A percentile compares a stretch with the other conserved stretches of the same genome.
Evolutionary conservation across 257 asterid species (phyloP).

Genomic region (Solanum habrochaites): DNA sequence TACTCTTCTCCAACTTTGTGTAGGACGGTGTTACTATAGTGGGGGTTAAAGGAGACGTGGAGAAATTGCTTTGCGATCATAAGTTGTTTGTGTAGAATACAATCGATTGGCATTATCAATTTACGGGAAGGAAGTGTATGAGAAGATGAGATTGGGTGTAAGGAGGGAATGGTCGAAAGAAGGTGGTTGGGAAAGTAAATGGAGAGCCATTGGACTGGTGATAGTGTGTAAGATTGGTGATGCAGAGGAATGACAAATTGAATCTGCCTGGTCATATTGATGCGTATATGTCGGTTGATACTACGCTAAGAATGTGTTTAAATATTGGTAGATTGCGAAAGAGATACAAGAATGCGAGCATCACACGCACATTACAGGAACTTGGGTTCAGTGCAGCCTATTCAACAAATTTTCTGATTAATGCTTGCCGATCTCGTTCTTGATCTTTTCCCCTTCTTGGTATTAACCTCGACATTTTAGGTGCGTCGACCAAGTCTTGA

Average conservation of each 20-base stretch:
- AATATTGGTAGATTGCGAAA: too few relatives aligned
- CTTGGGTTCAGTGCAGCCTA: too few relatives aligned
- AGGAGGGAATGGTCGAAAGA: too few relatives aligned
- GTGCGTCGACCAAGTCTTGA: too few relatives aligned
- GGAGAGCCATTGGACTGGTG: not conserved
- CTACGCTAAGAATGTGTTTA: not conserved
- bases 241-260: slow-evolving; percentile 5
- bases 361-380: too few relatives aligned
- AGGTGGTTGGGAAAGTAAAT: too few relatives aligned
- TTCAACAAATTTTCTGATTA: too few relatives aligned
- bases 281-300: slow-evolving; percentile 7
- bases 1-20: slow-evolving; percentile 11
- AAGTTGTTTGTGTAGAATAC: not conserved
- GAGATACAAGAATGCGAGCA: not conserved
- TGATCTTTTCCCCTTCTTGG: too few relatives aligned
- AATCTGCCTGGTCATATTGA: slow-evolving; percentile 14
- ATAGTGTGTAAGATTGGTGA: slow-evolving; percentile 15
- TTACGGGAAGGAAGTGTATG: too few relatives aligned
- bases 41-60: slow-evolving; percentile 8
- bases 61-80: slow-evolving; percentile 7
- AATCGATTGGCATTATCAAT: not conserved
- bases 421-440: too few relatives aligned
- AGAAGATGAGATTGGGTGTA: too few relatives aligned
- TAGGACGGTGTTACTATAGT: not conserved
- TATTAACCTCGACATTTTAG: too few relatives aligned